Conservation (phyloP, 371 early-diverging fungal genomes). For the Batkoa obscura region DNA sequence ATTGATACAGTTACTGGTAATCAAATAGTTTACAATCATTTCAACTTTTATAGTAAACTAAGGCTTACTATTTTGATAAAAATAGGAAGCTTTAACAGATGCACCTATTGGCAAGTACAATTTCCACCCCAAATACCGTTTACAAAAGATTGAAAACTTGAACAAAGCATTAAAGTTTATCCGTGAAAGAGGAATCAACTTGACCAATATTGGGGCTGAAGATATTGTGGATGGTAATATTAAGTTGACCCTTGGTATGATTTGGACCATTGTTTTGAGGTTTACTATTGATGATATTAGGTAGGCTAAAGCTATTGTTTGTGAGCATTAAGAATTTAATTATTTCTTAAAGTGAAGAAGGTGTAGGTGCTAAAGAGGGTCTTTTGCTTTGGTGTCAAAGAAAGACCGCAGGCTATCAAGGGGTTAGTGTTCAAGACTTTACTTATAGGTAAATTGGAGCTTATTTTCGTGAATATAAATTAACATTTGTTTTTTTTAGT, state of each 20-base stretch:
- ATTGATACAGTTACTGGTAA: conserved; percentile 64
- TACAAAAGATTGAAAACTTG: conserved; percentile 93
- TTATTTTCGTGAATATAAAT: neutral
- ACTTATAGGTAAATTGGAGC: conserved; percentile 24
- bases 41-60: too few relatives aligned
- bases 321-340: neutral
- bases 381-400: conserved; percentile 93
- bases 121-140: conserved; percentile 67
- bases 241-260: conserved; percentile 91
- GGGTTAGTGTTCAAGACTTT: conserved; percentile 70
- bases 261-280: conserved; percentile 95
- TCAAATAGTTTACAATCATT: conserved; percentile 10
- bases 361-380: conserved; percentile 78
- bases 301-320: conserved; percentile 14
- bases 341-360: conserved; percentile 51
- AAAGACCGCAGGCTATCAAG: conserved; percentile 70
- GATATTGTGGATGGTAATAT: conserved; percentile 92
- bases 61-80: neutral
- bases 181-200: conserved; percentile 53
- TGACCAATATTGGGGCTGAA: conserved; percentile 91
- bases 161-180: conserved; percentile 87
- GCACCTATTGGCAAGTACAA: conserved; percentile 57
- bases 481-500: conserved; percentile 9
- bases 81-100: conserved; percentile 67
- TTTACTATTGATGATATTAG: conserved; percentile 86